phyloP scores from a whole-genome alignment of 192 early-diverging fungal species.

The Dissophora ornata region DNA sequence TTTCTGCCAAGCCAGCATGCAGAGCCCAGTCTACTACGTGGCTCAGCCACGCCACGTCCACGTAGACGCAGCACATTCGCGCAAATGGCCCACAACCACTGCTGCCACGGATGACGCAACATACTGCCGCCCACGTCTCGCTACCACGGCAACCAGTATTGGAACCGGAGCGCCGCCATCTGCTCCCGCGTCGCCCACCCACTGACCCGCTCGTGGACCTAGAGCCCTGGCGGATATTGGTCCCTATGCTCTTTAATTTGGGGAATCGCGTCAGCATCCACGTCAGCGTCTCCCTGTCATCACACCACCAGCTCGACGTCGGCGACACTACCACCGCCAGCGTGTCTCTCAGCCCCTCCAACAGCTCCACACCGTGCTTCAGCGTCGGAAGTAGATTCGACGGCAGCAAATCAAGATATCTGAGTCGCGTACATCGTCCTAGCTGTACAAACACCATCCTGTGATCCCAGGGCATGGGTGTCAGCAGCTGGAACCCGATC shows the following conservation, averaged over 20 bases:
- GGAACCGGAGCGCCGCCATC: no score
- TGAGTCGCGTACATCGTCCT: slow-evolving; percentile 7
- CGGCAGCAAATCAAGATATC: neutral
- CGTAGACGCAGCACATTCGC: no score
- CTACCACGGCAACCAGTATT: no score
- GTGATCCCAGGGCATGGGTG: neutral
- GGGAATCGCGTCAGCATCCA: slow-evolving; percentile 1
- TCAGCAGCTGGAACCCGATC: neutral
- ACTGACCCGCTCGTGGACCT: no score
- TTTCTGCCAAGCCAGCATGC: no score
- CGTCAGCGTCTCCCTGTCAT: slow-evolving; percentile 4
- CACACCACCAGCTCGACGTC: neutral
- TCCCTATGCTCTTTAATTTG: neutral
- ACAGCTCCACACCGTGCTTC: neutral
- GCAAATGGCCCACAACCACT: no score
- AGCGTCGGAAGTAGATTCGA: slow-evolving; percentile 8
- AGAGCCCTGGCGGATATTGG: neutral
- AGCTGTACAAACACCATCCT: slow-evolving; percentile 9
- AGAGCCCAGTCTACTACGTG: no score
- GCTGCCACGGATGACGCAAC: no score
- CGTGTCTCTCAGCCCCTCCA: neutral
- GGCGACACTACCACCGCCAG: neutral
- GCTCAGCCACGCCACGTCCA: no score
- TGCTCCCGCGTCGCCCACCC: no score
- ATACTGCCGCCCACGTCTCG: no score